Conservation (phyloP, 73 alveolate species). For the Blepharisma stoltei region DNA sequence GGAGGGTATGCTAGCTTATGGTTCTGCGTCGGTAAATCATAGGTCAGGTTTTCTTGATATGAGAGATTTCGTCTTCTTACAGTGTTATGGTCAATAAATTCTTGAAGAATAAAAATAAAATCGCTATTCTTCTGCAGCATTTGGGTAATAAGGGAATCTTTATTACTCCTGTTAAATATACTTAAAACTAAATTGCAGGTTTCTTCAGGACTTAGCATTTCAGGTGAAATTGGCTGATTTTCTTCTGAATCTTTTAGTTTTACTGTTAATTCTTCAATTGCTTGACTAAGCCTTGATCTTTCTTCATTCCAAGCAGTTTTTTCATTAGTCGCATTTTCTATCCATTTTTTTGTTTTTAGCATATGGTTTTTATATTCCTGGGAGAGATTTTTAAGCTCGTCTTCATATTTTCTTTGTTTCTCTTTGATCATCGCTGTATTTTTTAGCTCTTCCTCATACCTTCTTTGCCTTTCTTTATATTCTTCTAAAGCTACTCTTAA, state of each 20-base stretch:
- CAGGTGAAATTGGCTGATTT: slow-evolving; percentile 5
- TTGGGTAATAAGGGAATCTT: slow-evolving; percentile 11
- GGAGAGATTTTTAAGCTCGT: neutral
- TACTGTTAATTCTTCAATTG: neutral
- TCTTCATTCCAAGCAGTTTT: neutral
- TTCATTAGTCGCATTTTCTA: neutral
- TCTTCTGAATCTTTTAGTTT: neutral
- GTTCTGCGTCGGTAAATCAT: too few relatives aligned
- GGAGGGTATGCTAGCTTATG: too few relatives aligned
- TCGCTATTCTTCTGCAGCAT: slow-evolving; percentile 6
- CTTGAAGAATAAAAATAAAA: neutral
- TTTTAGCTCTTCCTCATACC: neutral
- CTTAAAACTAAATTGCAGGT: neutral
- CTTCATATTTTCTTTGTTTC: slow-evolving; percentile 19
- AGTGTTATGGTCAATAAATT: neutral
- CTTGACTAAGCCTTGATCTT: neutral
- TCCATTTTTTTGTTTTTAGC: slow-evolving; percentile 14
- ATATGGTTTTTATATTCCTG: slow-evolving; percentile 9
- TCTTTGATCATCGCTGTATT: neutral
- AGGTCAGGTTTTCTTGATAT: too few relatives aligned
- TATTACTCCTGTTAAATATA: slow-evolving; percentile 16
- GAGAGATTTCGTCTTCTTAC: too few relatives aligned
- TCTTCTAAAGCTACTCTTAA: too few relatives aligned
- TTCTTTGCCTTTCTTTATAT: too few relatives aligned
- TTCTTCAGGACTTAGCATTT: slow-evolving; percentile 25